Evolutionary conservation across 768 basidiomycete species (phyloP).

Genomic region (Suillus lakei): DNA sequence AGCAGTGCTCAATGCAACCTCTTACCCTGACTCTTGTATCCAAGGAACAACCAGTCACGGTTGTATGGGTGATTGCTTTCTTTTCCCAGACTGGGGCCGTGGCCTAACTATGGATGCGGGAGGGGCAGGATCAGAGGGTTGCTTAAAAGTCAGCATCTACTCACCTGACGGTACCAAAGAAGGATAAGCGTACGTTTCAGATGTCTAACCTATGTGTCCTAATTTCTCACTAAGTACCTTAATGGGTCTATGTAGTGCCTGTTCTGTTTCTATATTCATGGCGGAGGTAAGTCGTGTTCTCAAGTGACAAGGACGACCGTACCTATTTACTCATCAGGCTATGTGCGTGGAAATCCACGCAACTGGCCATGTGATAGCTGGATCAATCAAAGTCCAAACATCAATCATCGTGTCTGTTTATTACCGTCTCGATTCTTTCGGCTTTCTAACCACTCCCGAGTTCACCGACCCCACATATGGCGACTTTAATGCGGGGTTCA

Average conservation of each 20-base stretch:
- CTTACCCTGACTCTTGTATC: conserved; percentile 62
- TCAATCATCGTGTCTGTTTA: conserved; percentile 70
- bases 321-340: conserved; percentile 40
- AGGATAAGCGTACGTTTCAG: conserved; percentile 48
- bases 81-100: conserved; percentile 1
- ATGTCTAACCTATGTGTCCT: background rate
- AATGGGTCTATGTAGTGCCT: conserved; percentile 29
- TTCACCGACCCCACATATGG: conserved; percentile 44
- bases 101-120: conserved; percentile 55
- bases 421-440: conserved; percentile 65
- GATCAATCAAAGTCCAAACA: conserved; percentile 64
- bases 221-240: background rate
- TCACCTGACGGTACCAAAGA: conserved; percentile 51
- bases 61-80: conserved; percentile 30
- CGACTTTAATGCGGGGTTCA: conserved; percentile 58
- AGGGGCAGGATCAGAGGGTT: conserved; percentile 70
- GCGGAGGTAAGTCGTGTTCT: conserved; percentile 31
- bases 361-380: conserved; percentile 72
- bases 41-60: conserved; percentile 53
- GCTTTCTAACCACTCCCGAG: conserved; percentile 60
- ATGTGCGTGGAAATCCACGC: conserved; percentile 60
- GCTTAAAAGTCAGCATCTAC: conserved; percentile 70
- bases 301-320: background rate
- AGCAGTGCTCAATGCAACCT: conserved; percentile 51
- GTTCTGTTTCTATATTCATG: conserved; percentile 47